These are phyloP conservation scores for Nemania serpens DNA, from an alignment of 2,329 filamentous ascomycete genomes.

Conservation along the genomic window DNA sequence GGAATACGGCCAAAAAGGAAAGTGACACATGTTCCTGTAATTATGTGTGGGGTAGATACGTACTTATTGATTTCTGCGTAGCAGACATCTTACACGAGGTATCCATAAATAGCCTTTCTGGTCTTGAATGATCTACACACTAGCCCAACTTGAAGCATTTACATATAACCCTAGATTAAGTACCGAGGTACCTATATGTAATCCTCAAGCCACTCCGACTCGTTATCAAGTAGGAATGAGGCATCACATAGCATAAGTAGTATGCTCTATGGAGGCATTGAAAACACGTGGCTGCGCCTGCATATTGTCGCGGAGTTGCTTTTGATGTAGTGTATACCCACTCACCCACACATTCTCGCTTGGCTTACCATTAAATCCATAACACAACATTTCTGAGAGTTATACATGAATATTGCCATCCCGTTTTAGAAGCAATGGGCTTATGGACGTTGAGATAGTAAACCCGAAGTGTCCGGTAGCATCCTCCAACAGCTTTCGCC, in stretches of 20 bases:
- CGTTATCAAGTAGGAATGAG: too few species aligned
- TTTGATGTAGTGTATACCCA: constrained; percentile 3
- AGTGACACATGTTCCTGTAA: background rate
- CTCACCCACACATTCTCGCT: constrained; percentile 2
- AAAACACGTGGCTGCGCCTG: constrained; percentile 24
- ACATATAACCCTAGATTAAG: too few species aligned
- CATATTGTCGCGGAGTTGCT: constrained; percentile 19
- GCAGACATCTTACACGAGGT: background rate
- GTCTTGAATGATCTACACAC: background rate
- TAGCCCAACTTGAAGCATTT: too few species aligned
- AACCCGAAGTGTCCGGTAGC: too few species aligned
- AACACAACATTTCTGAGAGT: too few species aligned
- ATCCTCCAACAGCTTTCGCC: background rate
- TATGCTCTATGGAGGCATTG: background rate
- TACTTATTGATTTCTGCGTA: background rate
- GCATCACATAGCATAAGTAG: too few species aligned
- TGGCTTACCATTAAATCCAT: constrained; percentile 12
- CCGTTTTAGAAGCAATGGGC: too few species aligned
- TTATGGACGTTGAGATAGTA: too few species aligned
- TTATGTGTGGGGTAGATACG: constrained; percentile 17
- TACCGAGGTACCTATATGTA: too few species aligned
- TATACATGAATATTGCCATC: too few species aligned
- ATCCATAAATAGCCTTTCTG: constrained; percentile 20
- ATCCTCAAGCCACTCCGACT: too few species aligned
- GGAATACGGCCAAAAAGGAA: constrained; percentile 13